These are phyloP conservation scores for Haematococcus sp. DNA, from an alignment of 139 green algal species.

Conservation along the genomic window DNA sequence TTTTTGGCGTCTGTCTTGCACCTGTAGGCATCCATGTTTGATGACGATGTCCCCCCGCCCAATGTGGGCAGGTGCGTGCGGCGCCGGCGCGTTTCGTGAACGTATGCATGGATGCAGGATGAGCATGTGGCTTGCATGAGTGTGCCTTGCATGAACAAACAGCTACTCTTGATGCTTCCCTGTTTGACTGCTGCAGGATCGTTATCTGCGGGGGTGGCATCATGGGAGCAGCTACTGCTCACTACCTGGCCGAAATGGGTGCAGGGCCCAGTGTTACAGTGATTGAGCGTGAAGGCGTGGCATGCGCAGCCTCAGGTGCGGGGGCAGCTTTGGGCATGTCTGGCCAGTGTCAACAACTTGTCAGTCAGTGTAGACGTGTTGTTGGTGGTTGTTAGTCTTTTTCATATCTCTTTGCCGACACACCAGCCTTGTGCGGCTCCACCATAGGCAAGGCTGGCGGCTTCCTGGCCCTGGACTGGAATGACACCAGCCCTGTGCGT, in stretches of 20 bases:
- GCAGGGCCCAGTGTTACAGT: conserved; percentile 36
- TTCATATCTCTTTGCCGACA: neutral
- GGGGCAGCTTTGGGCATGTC: too few relatives aligned
- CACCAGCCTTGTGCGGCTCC: neutral
- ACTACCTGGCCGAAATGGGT: conserved; percentile 63
- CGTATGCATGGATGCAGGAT: too few relatives aligned
- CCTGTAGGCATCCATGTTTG: too few relatives aligned
- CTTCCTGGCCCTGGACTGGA: conserved; percentile 81
- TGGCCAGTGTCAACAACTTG: too few relatives aligned
- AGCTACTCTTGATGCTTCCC: too few relatives aligned
- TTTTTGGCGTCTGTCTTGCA: too few relatives aligned
- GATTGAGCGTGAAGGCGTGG: conserved; percentile 55
- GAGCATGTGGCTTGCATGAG: too few relatives aligned
- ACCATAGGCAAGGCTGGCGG: conserved; percentile 71
- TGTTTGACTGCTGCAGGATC: conserved; percentile 30
- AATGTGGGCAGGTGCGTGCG: too few relatives aligned
- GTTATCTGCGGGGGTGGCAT: conserved; percentile 76
- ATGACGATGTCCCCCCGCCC: too few relatives aligned
- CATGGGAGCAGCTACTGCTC: conserved; percentile 64
- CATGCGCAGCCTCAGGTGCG: conserved; percentile 63
- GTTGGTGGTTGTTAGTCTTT: neutral
- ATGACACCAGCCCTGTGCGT: conserved; percentile 40
- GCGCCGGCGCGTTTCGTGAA: too few relatives aligned
- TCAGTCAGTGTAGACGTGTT: neutral
- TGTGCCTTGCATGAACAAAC: too few relatives aligned